phyloP scores from a whole-genome alignment of 2,329 filamentous ascomycete species.

The Aspergillus fijiensis region DNA sequence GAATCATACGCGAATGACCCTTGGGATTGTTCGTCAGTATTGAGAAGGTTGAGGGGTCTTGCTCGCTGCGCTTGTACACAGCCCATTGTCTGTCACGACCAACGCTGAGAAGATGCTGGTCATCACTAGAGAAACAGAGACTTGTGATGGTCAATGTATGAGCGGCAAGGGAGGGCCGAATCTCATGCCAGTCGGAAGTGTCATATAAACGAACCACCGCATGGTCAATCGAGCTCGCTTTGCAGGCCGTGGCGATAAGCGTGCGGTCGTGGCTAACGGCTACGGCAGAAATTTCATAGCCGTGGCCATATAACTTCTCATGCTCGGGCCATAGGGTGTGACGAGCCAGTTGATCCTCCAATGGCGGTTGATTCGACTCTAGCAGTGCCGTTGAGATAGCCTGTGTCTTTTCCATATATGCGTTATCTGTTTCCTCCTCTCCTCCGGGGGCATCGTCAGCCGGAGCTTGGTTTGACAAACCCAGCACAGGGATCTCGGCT shows the following conservation, averaged over 20 bases:
- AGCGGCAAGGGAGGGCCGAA: slow-evolving; percentile 76
- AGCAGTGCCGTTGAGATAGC: slow-evolving; percentile 38
- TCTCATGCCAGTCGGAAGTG: slow-evolving; percentile 80
- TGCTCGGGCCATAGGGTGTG: slow-evolving; percentile 93
- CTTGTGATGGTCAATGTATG: slow-evolving; percentile 85
- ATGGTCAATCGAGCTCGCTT: slow-evolving; percentile 87
- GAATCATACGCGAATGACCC: slow-evolving; percentile 88
- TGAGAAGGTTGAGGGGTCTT: slow-evolving; percentile 50
- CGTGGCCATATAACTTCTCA: slow-evolving; percentile 96
- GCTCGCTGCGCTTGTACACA: slow-evolving; percentile 62
- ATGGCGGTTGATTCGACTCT: slow-evolving; percentile 70
- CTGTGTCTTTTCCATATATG: slow-evolving; percentile 19
- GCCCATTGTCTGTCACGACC: slow-evolving; percentile 91
- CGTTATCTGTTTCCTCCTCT: slow-evolving; percentile 45
- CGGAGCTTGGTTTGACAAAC: slow-evolving; percentile 92
- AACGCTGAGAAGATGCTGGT: slow-evolving; percentile 76
- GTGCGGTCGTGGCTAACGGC: slow-evolving; percentile 72
- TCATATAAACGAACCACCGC: slow-evolving; percentile 92
- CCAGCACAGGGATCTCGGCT: slow-evolving; percentile 91
- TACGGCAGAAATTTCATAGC: slow-evolving; percentile 90
- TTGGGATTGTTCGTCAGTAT: slow-evolving; percentile 70
- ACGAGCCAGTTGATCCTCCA: slow-evolving; percentile 84
- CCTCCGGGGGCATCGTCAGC: slow-evolving; percentile 43
- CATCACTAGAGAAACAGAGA: slow-evolving; percentile 75
- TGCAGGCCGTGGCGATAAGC: slow-evolving; percentile 86